These are phyloP conservation scores for Lentinula sp. DNA, from an alignment of 768 basidiomycete species.

Conservation along the genomic window DNA sequence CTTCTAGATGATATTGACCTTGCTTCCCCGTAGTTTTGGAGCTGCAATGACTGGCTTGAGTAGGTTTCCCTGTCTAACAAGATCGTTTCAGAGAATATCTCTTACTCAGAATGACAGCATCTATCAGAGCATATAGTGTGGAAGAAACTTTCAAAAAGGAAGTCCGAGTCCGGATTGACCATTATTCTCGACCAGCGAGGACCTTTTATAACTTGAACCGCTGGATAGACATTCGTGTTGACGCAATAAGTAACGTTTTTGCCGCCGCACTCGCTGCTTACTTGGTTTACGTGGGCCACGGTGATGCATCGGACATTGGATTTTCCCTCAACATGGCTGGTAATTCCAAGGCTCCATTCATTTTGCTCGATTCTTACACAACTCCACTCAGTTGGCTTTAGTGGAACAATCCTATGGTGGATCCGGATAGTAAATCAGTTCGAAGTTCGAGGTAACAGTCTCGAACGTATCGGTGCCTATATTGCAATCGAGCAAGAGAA, in stretches of 20 bases:
- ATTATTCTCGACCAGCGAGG: conserved; percentile 22
- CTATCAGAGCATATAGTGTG: conserved; percentile 44
- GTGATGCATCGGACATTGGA: conserved; percentile 24
- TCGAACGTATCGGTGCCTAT: conserved; percentile 38
- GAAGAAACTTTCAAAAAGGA: conserved; percentile 28
- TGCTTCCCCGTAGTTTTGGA: conserved; percentile 19
- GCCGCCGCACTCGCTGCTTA: conserved; percentile 34
- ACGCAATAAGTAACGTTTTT: conserved; percentile 38
- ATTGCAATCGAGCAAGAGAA: conserved; percentile 43
- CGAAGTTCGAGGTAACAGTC: conserved; percentile 17
- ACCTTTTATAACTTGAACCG: conserved; percentile 30
- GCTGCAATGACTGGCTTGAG: conserved; percentile 37
- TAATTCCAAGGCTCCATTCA: conserved; percentile 6
- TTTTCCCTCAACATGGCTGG: conserved; percentile 36
- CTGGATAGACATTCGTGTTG: conserved; percentile 28
- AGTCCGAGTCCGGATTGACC: conserved; percentile 30
- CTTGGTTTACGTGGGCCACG: conserved; percentile 20
- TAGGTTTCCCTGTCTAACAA: conserved; percentile 7
- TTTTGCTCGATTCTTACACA: background rate
- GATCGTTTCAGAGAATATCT: background rate
- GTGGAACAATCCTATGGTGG: conserved; percentile 14
- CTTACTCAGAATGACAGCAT: conserved; percentile 9
- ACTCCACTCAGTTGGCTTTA: conserved; percentile 11
- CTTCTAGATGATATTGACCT: background rate
- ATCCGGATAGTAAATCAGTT: conserved; percentile 17